Evolutionary conservation across 306 rosid species (phyloP).

Genomic region (apple (Malus domestica)): DNA sequence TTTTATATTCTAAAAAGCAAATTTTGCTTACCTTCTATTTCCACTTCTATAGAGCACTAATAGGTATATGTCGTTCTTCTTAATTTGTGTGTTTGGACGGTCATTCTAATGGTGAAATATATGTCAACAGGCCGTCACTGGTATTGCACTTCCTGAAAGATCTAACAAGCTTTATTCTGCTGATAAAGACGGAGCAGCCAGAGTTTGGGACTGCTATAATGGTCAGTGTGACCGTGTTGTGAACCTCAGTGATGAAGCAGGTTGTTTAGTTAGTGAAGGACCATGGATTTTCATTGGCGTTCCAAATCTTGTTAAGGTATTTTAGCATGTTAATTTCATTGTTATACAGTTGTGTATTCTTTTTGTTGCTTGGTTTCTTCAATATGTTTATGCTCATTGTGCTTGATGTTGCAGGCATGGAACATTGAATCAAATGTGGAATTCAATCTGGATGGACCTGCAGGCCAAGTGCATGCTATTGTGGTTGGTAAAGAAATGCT

Average conservation of each 20-base stretch:
- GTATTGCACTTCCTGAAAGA: constrained; percentile 33
- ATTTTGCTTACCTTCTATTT: neutral
- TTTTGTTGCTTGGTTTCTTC: too few species aligned
- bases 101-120: neutral
- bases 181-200: constrained; percentile 30
- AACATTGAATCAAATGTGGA: constrained; percentile 22
- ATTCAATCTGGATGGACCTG: constrained; percentile 32
- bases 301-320: constrained; percentile 36
- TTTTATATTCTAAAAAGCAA: neutral
- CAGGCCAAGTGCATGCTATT: constrained; percentile 32
- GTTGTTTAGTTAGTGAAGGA: constrained; percentile 34
- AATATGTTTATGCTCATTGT: neutral
- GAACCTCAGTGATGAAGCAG: constrained; percentile 27
- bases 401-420: constrained; percentile 34
- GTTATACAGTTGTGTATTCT: too few species aligned
- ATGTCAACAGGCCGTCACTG: constrained; percentile 26
- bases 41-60: neutral
- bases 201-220: constrained; percentile 45
- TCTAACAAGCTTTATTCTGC: constrained; percentile 37
- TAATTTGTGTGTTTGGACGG: neutral
- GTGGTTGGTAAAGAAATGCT: constrained; percentile 25
- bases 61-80: neutral
- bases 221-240: constrained; percentile 22
- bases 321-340: neutral
- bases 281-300: constrained; percentile 44